Evolutionary conservation across 2,329 filamentous ascomycete species (phyloP).

Genomic region (Claviceps cyperi): DNA sequence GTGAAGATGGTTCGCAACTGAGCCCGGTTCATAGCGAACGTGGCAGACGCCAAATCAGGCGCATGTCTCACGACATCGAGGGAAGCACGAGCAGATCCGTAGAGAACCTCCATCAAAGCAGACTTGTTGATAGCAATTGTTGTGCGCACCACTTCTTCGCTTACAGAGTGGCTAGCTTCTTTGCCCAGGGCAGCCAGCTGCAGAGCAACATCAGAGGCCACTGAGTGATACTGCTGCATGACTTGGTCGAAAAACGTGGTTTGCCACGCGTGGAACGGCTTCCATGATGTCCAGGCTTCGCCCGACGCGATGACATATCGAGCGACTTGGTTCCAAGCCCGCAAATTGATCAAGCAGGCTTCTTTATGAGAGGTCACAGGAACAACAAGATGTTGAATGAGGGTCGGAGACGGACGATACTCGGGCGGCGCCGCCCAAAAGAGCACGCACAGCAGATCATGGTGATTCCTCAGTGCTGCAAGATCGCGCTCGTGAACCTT

Average conservation of each 20-base stretch:
- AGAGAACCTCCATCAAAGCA: conserved; percentile 37
- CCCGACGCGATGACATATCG: conserved; percentile 39
- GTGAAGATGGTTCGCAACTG: conserved; percentile 38
- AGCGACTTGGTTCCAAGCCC: conserved; percentile 48
- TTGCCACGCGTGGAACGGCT: conserved; percentile 33
- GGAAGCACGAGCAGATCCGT: conserved; percentile 32
- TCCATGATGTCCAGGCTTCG: conserved; percentile 33
- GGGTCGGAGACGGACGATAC: conserved; percentile 35
- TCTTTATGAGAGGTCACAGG: conserved; percentile 50
- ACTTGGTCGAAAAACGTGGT: conserved; percentile 42
- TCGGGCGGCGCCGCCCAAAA: conserved; percentile 48
- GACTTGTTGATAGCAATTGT: conserved; percentile 39
- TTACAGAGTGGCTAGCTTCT: conserved; percentile 27
- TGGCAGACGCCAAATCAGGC: conserved; percentile 29
- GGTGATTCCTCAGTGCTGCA: conserved; percentile 51
- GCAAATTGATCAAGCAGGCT: conserved; percentile 48
- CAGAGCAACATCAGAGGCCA: conserved; percentile 39
- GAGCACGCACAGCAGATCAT: conserved; percentile 51
- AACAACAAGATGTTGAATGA: conserved; percentile 44
- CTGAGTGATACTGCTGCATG: conserved; percentile 41
- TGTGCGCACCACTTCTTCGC: conserved; percentile 29
- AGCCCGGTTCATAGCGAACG: conserved; percentile 32
- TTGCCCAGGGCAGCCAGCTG: conserved; percentile 37
- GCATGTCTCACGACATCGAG: conserved; percentile 36
- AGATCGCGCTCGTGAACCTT: conserved; percentile 45